Conservation (phyloP, 2,329 filamentous ascomycete genomes). For the Diaporthe sp. region DNA sequence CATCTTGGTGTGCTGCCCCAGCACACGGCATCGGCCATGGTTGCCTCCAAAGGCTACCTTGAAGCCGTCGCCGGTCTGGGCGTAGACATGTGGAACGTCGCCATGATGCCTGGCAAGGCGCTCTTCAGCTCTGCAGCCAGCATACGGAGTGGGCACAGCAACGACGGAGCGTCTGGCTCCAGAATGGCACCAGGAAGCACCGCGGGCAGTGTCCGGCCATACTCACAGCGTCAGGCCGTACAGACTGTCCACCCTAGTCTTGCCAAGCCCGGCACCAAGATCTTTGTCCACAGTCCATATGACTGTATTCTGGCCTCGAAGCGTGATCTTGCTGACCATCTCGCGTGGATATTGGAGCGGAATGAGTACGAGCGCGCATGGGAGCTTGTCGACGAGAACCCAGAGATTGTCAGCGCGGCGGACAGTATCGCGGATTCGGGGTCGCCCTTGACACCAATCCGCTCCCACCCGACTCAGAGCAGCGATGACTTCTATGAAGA, state of each 20-base stretch:
- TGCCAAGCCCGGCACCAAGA: constrained; percentile 72
- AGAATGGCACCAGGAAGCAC: constrained; percentile 56
- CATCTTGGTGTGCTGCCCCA: constrained; percentile 86
- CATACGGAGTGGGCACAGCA: constrained; percentile 73
- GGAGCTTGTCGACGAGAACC: constrained; percentile 90
- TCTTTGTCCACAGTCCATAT: constrained; percentile 96
- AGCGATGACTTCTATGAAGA: constrained; percentile 83
- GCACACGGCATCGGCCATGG: constrained; percentile 73
- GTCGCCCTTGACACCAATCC: constrained; percentile 53
- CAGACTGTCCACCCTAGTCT: constrained; percentile 67
- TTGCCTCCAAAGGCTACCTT: constrained; percentile 79
- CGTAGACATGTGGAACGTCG: constrained; percentile 89
- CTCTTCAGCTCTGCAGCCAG: constrained; percentile 92
- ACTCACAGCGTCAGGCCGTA: constrained; percentile 44
- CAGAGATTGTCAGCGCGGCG: constrained; percentile 72
- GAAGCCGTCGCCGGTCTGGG: constrained; percentile 81
- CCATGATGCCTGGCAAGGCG: constrained; percentile 82
- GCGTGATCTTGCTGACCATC: constrained; percentile 86
- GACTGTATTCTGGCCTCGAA: constrained; percentile 95
- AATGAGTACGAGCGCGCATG: constrained; percentile 88
- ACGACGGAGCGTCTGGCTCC: constrained; percentile 69
- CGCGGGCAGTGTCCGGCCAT: constrained; percentile 51
- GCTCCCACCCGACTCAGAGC: constrained; percentile 48
- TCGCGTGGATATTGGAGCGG: constrained; percentile 87
- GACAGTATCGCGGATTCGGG: constrained; percentile 57